A percentile compares a stretch with the other conserved stretches of the same genome.
These are phyloP conservation scores for Tricholoma bakamatsutake DNA, from an alignment of 768 basidiomycete species.

Conservation along the genomic window DNA sequence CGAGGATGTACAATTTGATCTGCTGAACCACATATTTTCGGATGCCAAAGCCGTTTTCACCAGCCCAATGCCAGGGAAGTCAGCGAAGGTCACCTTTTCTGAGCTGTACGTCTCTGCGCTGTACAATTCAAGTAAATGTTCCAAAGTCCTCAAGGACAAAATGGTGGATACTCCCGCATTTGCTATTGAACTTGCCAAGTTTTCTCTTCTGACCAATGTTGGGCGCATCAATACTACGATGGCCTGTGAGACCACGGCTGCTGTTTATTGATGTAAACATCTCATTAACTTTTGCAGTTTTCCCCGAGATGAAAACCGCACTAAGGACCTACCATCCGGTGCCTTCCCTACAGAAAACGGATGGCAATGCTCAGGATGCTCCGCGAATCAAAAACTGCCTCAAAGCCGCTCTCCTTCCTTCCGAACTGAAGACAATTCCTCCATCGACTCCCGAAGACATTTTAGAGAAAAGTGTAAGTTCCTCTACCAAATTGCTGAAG, in stretches of 20 bases:
- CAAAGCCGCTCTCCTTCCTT: slow-evolving; percentile 71
- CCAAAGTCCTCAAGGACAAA: slow-evolving; percentile 84
- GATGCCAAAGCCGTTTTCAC: slow-evolving; percentile 68
- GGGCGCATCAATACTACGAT: slow-evolving; percentile 91
- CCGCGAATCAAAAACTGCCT: slow-evolving; percentile 89
- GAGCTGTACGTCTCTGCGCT: slow-evolving; percentile 82
- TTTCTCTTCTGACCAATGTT: slow-evolving; percentile 82
- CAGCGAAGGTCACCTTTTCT: slow-evolving; percentile 62
- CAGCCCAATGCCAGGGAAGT: slow-evolving; percentile 45
- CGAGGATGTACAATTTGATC: slow-evolving; percentile 82
- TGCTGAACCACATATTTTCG: slow-evolving; percentile 74
- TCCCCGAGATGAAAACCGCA: slow-evolving; percentile 91
- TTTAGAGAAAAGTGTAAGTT: slow-evolving; percentile 55
- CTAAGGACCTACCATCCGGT: slow-evolving; percentile 86
- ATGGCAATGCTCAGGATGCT: slow-evolving; percentile 85
- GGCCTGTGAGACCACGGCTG: slow-evolving; percentile 52
- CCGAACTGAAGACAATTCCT: slow-evolving; percentile 57
- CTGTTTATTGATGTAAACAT: slow-evolving; percentile 2
- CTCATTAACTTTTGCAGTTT: slow-evolving; percentile 45
- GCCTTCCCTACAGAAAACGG: slow-evolving; percentile 84
- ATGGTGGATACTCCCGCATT: slow-evolving; percentile 79
- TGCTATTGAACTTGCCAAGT: slow-evolving; percentile 74
- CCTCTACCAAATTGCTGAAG: slow-evolving; percentile 3
- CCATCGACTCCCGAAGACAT: slow-evolving; percentile 77
- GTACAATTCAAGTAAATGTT: slow-evolving; percentile 77